Conservation (phyloP, 345 rosid genomes). For the Cardamine resedifolia region DNA sequence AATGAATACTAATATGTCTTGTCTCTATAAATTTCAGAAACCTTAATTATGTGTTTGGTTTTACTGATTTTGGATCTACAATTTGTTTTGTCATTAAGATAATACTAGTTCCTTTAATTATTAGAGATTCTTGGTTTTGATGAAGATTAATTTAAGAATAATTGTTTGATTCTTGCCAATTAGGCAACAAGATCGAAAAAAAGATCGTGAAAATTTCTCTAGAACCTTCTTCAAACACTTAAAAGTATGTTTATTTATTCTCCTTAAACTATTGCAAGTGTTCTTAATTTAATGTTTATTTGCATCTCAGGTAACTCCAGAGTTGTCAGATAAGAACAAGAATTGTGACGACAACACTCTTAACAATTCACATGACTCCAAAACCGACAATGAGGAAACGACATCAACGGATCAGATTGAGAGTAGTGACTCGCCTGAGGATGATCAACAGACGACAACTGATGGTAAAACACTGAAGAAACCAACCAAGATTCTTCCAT, state of each 20-base stretch:
- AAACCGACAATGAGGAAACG: constrained; percentile 43
- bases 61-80: constrained; percentile 1
- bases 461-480: constrained; percentile 64
- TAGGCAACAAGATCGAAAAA: background rate
- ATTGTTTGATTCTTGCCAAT: constrained; percentile 22
- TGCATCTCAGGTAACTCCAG: constrained; percentile 17
- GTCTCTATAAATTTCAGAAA: constrained; percentile 10
- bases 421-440: constrained; percentile 32
- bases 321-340: constrained; percentile 13
- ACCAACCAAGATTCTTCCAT: constrained; percentile 85
- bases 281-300: constrained; percentile 7
- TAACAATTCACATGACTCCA: constrained; percentile 21
- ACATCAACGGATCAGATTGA: constrained; percentile 44
- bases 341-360: background rate
- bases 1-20: background rate
- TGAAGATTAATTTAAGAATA: constrained; percentile 5
- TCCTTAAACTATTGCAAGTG: background rate
- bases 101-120: background rate
- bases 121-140: constrained; percentile 6
- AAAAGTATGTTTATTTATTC: background rate
- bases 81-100: background rate
- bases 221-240: constrained; percentile 15
- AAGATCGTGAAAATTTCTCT: background rate
- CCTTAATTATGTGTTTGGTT: background rate
- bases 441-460: constrained; percentile 34